Evolutionary conservation across 306 rosid species (phyloP), one percentile per base, ranked within the genome.

Genomic region (Prunus mongolica): DNA sequence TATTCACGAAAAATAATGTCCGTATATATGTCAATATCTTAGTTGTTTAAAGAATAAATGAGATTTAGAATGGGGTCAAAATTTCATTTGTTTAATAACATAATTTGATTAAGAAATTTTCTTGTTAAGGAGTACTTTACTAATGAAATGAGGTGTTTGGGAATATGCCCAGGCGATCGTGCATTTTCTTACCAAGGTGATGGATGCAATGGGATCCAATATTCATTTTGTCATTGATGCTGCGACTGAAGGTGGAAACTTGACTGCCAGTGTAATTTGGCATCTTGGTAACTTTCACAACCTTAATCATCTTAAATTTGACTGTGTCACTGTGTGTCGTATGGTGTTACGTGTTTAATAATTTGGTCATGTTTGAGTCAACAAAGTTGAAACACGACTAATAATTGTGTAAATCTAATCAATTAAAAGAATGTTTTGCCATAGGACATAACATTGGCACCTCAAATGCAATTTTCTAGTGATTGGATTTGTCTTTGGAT

Each of bases 161-260:
- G 44, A 24, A 52, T 34, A 34, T 78, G 54, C 34, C 15, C 73
- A 87, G 88, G 69, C 6, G 22, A 67, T 80, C 16, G 3, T 78
- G 12, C n/a, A 32, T 0, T 87, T 89, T 68, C 65, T 78, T 66
- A 5, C 9, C 25, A 50, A 16, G 18, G 75, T 70, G 55, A 84
- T 77, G 83, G 90, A 84, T 2, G 91, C 90, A 15, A 67, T 85
- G 86, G 91, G 90, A 60, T 24, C 76, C 15, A 81, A 55, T 71
- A 58, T 79, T 19, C 74, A 30, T 0, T 19, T 84, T 50, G 30
- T 9, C 0, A 28, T 85, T 50, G 82, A 82, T 3, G 24, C 34
- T 34, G 18, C 63, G 3, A 24, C 34, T 0, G 81, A 71, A 58
- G 76, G 32, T 45, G 60, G 38, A 20, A 51, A 62, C 54, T 76